These are phyloP conservation scores for Tetradesmus lagerheimii DNA, from an alignment of 139 green algal species.

Conservation along the genomic window DNA sequence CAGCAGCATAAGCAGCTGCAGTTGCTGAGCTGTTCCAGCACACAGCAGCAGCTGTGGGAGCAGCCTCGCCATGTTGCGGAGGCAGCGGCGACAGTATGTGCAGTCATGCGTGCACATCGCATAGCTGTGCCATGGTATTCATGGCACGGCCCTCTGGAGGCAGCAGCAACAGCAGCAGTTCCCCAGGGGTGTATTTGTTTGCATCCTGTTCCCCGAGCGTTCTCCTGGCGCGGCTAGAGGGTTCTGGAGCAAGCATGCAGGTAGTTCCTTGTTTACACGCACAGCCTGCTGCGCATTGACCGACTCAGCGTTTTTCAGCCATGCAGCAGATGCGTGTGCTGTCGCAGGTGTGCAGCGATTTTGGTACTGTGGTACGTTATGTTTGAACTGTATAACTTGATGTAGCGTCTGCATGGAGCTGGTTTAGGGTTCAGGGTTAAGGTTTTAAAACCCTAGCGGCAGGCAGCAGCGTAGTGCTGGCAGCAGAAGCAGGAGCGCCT, in stretches of 20 bases:
- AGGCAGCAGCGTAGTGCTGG: not conserved
- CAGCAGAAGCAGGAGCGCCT: not conserved
- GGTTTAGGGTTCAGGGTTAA: not conserved
- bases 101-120: not conserved
- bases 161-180: constrained; percentile 1
- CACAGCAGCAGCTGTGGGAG: not conserved
- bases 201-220: not conserved
- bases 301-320: not conserved
- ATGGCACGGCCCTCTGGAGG: not conserved
- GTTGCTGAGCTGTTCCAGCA: not conserved
- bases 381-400: constrained; percentile 15
- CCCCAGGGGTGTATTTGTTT: not conserved
- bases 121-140: not conserved
- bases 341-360: constrained; percentile 27
- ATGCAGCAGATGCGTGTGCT: not conserved
- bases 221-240: not conserved
- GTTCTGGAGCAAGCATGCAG: not conserved
- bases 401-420: not conserved
- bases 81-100: not conserved
- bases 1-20: constrained; percentile 26
- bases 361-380: constrained; percentile 10
- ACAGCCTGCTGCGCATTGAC: not conserved
- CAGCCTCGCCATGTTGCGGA: not conserved
- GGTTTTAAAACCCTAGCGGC: too few species aligned
- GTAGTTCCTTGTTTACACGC: not conserved